A percentile compares a stretch with the other conserved stretches of the same genome.
phyloP scores from a whole-genome alignment of 805 yeast species.

The Debaryomyces hansenii region DNA sequence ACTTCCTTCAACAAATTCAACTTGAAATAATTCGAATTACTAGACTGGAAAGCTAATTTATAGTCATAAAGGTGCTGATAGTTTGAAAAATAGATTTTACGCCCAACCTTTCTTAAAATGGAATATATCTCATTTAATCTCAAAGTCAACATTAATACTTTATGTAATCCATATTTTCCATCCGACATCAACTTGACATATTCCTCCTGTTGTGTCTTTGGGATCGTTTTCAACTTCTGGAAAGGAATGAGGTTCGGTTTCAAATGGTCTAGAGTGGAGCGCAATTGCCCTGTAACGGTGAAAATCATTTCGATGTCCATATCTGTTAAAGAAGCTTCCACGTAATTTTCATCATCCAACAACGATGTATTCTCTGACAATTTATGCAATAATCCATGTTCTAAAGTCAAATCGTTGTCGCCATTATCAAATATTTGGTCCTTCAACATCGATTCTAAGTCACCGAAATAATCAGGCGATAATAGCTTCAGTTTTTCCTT shows the following conservation, averaged over 20 bases:
- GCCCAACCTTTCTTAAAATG: constrained; percentile 46
- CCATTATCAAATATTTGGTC: constrained; percentile 16
- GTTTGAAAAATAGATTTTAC: constrained; percentile 47
- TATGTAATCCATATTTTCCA: constrained; percentile 46
- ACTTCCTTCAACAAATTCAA: constrained; percentile 21
- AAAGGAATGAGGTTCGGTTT: constrained; percentile 18
- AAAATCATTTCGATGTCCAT: constrained; percentile 38
- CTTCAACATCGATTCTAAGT: constrained; percentile 20
- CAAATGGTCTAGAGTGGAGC: constrained; percentile 24
- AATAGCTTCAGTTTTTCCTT: constrained; percentile 9
- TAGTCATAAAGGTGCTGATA: constrained; percentile 43
- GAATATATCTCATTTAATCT: constrained; percentile 52
- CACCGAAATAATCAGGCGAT: constrained; percentile 11
- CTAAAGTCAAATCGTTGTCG: constrained; percentile 27
- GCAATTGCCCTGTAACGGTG: constrained; percentile 24
- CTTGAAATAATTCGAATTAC: constrained; percentile 31
- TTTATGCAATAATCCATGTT: constrained; percentile 14
- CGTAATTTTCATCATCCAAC: constrained; percentile 14
- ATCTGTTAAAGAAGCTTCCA: constrained; percentile 31
- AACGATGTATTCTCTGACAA: constrained; percentile 15
- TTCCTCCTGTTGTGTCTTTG: constrained; percentile 7
- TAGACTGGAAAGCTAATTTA: constrained; percentile 29
- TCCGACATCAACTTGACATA: constrained; percentile 29
- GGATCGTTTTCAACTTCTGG: constrained; percentile 15
- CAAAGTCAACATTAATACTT: constrained; percentile 44